phyloP scores from a whole-genome alignment of 768 basidiomycete species.

The Cystobasidium tubakii region DNA sequence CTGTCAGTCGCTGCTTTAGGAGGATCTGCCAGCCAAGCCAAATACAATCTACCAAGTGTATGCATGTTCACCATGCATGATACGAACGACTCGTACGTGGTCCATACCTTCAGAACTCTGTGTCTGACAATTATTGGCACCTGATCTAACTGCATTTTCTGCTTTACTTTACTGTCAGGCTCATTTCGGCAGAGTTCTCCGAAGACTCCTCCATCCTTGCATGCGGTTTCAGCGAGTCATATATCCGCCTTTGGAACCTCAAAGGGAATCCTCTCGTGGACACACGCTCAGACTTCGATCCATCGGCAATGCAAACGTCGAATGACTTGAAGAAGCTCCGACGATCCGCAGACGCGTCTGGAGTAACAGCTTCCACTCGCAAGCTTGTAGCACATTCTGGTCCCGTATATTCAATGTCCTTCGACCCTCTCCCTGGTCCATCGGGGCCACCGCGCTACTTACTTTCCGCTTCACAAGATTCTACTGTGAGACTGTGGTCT shows the following conservation, averaged over 20 bases:
- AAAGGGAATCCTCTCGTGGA: slow-evolving; percentile 83
- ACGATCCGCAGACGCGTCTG: slow-evolving; percentile 60
- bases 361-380: slow-evolving; percentile 60
- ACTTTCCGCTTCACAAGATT: slow-evolving; percentile 85
- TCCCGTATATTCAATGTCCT: slow-evolving; percentile 87
- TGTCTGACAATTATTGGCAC: neutral
- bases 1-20: slow-evolving; percentile 54
- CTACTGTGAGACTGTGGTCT: slow-evolving; percentile 86
- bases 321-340: slow-evolving; percentile 51
- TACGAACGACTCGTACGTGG: slow-evolving; percentile 79
- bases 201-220: slow-evolving; percentile 86
- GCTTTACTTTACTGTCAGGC: too few species aligned
- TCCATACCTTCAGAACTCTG: neutral
- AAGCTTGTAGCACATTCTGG: slow-evolving; percentile 96
- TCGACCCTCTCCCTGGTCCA: slow-evolving; percentile 85
- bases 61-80: slow-evolving; percentile 94
- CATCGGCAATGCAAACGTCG: slow-evolving; percentile 66
- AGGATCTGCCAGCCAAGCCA: neutral
- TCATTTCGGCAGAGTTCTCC: slow-evolving; percentile 82
- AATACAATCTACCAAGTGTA: slow-evolving; percentile 58
- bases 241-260: slow-evolving; percentile 86
- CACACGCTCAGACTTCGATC: slow-evolving; percentile 66
- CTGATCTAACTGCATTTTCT: too few species aligned
- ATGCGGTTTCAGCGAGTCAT: slow-evolving; percentile 90
- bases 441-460: slow-evolving; percentile 77